Conservation (phyloP, 179 eudicot species). For the Pouteria campechiana region DNA sequence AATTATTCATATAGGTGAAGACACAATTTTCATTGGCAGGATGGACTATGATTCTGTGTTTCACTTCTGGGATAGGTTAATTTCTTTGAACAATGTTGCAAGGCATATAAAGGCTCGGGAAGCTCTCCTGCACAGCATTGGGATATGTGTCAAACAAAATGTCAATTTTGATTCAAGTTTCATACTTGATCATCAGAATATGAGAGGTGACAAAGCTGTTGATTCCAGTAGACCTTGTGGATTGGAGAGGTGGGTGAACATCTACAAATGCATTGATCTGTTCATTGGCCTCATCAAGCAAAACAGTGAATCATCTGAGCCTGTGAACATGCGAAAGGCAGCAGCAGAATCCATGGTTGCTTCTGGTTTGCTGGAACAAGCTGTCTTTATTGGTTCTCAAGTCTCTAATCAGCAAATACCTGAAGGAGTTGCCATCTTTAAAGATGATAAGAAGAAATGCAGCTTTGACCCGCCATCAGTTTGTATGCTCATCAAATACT, state of each 20-base stretch:
- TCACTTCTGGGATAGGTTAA: slow-evolving; percentile 61
- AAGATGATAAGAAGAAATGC: slow-evolving; percentile 11
- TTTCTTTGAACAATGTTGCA: slow-evolving; percentile 44
- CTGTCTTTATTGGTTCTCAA: slow-evolving; percentile 32
- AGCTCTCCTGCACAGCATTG: slow-evolving; percentile 69
- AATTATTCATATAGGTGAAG: no score
- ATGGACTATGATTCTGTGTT: slow-evolving; percentile 45
- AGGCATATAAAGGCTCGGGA: slow-evolving; percentile 64
- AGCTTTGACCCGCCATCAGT: no score
- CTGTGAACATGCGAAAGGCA: slow-evolving; percentile 69
- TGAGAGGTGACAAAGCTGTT: neutral
- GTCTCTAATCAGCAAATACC: slow-evolving; percentile 20
- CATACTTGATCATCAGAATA: slow-evolving; percentile 14
- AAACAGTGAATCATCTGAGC: slow-evolving; percentile 68
- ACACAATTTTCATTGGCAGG: slow-evolving; percentile 33
- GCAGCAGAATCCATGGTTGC: slow-evolving; percentile 80
- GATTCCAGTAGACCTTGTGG: slow-evolving; percentile 13
- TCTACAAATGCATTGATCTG: slow-evolving; percentile 39
- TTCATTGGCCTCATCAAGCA: slow-evolving; percentile 43
- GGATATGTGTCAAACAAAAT: slow-evolving; percentile 59
- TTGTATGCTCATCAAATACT: slow-evolving; percentile 40
- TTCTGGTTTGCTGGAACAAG: slow-evolving; percentile 77
- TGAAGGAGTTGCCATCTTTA: slow-evolving; percentile 19
- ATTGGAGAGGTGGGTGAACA: slow-evolving; percentile 14
- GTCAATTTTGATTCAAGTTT: slow-evolving; percentile 20